phyloP scores from a whole-genome alignment of 371 early-diverging fungal species.

The Hamiltosporidium magnivora region DNA sequence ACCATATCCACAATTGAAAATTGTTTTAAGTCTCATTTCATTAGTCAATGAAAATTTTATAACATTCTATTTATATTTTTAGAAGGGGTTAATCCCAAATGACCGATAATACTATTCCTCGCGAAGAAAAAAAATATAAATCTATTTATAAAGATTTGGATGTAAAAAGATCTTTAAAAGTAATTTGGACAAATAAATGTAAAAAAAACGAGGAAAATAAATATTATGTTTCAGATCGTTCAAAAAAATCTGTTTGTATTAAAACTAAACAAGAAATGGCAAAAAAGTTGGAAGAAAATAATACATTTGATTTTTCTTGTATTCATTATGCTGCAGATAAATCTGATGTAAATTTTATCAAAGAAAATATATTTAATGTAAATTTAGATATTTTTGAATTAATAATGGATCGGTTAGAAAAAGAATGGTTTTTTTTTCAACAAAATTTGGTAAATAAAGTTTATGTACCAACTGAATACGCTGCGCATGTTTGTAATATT shows the following conservation, averaged over 20 bases:
- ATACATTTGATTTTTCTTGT: neutral
- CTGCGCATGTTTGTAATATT: neutral
- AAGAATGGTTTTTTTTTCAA: constrained; percentile 42
- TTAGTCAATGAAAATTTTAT: no score
- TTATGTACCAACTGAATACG: constrained; percentile 2
- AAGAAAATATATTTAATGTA: neutral
- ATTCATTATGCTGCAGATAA: constrained; percentile 12
- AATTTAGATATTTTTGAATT: constrained; percentile 16
- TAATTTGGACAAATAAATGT: neutral
- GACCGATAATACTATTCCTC: constrained; percentile 5
- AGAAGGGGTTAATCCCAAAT: neutral
- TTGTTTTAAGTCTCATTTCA: no score
- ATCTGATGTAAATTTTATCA: constrained; percentile 11
- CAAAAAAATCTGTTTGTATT: neutral
- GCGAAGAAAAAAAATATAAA: constrained; percentile 16
- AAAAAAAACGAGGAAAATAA: neutral
- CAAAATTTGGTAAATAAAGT: constrained; percentile 30
- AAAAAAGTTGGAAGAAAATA: constrained; percentile 1
- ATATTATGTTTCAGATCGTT: neutral
- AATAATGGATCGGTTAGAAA: constrained; percentile 48
- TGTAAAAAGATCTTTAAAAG: neutral
- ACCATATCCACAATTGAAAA: no score
- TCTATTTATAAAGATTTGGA: constrained; percentile 11
- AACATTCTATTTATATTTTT: no score
- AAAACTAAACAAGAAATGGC: neutral